phyloP scores from a whole-genome alignment of 2,329 filamentous ascomycete species.

The Tothia fuscella region DNA sequence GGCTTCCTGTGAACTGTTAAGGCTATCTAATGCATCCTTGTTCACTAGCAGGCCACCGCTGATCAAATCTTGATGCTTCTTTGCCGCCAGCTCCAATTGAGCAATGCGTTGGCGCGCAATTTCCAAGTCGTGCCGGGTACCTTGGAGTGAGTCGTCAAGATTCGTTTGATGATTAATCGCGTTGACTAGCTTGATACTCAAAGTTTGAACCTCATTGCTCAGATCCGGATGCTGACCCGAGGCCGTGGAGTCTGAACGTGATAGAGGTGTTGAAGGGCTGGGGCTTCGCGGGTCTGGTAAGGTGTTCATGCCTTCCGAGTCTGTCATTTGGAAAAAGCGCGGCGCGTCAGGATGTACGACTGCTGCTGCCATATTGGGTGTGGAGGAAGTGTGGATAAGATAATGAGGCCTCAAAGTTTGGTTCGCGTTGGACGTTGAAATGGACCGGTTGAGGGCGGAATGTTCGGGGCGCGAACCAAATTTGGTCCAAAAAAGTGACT shows the following conservation, averaged over 20 bases:
- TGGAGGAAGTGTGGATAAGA: too few species aligned
- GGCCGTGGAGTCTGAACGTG: conserved; percentile 27
- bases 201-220: conserved; percentile 67
- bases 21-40: conserved; percentile 46
- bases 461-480: too few species aligned
- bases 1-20: conserved; percentile 44
- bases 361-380: conserved; percentile 3
- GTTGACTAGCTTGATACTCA: conserved; percentile 93
- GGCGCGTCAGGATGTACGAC: conserved; percentile 2
- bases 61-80: conserved; percentile 58
- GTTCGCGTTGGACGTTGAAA: too few species aligned
- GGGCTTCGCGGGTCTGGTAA: conserved; percentile 43
- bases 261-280: conserved; percentile 23
- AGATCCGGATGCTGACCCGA: conserved; percentile 43
- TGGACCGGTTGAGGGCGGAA: too few species aligned
- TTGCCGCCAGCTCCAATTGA: conserved; percentile 56
- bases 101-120: conserved; percentile 53
- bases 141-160: conserved; percentile 77
- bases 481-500: too few species aligned
- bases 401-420: too few species aligned
- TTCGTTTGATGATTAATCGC: conserved; percentile 94
- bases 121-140: conserved; percentile 74
- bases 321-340: conserved; percentile 13
- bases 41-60: conserved; percentile 64
- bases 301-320: conserved; percentile 54